Percentiles rank a stretch among this genome's conserved stretches.
Evolutionary conservation across 768 basidiomycete genomes (phyloP).

Genomic region (Tricholoma matsutake): DNA sequence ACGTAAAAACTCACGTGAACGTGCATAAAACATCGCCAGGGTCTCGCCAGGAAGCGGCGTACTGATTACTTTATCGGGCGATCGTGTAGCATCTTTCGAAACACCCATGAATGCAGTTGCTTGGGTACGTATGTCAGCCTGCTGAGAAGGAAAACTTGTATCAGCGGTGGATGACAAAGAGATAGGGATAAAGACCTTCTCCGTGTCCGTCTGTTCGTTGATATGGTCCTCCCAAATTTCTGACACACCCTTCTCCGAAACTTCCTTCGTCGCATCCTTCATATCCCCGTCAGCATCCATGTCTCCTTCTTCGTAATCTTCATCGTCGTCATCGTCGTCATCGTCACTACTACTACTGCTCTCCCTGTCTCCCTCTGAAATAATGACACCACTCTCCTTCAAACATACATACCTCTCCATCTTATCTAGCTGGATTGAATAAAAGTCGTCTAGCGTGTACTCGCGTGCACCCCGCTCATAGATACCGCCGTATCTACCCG

Average conservation of each 20-base stretch:
- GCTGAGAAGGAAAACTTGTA: not conserved
- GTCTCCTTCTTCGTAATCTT: constrained; percentile 45
- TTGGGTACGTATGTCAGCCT: constrained; percentile 33
- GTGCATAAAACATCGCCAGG: constrained; percentile 77
- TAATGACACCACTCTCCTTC: constrained; percentile 59
- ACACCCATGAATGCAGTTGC: constrained; percentile 56
- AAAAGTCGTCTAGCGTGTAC: constrained; percentile 88
- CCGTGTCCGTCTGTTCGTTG: constrained; percentile 18
- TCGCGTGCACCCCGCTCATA: constrained; percentile 80
- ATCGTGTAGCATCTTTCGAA: constrained; percentile 51
- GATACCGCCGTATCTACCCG: constrained; percentile 79
- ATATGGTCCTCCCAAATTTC: not conserved
- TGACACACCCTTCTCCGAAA: constrained; percentile 8
- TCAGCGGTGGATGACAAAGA: not conserved
- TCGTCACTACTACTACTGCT: constrained; percentile 62
- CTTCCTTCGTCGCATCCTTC: constrained; percentile 5
- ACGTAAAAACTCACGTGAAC: constrained; percentile 59
- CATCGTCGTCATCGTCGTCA: constrained; percentile 54
- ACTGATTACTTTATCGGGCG: constrained; percentile 68
- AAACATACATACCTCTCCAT: constrained; percentile 75
- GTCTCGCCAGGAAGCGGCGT: constrained; percentile 87
- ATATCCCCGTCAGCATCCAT: constrained; percentile 27
- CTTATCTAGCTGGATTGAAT: constrained; percentile 79
- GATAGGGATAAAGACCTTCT: constrained; percentile 11
- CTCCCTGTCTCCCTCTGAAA: constrained; percentile 59